Conservation (phyloP, 2,329 filamentous ascomycete species). For the Didymella arachidicola region DNA sequence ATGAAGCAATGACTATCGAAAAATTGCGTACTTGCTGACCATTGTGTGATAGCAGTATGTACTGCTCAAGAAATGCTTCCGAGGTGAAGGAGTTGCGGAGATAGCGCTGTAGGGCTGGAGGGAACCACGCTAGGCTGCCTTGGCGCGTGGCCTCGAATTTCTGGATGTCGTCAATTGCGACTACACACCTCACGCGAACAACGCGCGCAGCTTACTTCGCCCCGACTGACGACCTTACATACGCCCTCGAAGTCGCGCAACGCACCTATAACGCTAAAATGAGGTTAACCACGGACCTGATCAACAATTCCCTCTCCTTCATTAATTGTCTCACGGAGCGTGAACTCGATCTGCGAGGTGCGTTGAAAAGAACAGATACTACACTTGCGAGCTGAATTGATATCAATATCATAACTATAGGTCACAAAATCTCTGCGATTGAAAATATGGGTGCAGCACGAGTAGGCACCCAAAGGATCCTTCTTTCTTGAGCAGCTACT, state of each 20-base stretch:
- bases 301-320: conserved; percentile 94
- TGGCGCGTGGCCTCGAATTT: conserved; percentile 17
- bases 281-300: conserved; percentile 95
- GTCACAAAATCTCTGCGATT: conserved; percentile 96
- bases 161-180: conserved; percentile 5
- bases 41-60: too few relatives aligned
- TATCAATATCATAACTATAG: conserved; percentile 74
- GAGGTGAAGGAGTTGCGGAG: background rate
- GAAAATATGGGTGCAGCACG: conserved; percentile 97
- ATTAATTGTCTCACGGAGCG: conserved; percentile 98
- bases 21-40: too few relatives aligned
- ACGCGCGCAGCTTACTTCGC: background rate
- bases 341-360: conserved; percentile 99
- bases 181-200: background rate
- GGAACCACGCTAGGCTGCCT: conserved; percentile 9
- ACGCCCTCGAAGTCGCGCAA: background rate
- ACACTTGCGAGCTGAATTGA: conserved; percentile 89
- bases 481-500: background rate
- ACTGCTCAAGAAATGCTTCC: too few relatives aligned
- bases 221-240: background rate
- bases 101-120: conserved; percentile 10
- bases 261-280: conserved; percentile 61
- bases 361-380: conserved; percentile 98
- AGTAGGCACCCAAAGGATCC: conserved; percentile 62
- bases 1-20: too few relatives aligned